Percentiles rank a stretch among this genome's conserved stretches.
These are phyloP conservation scores for Botrytis cinerea DNA, from an alignment of 2,329 filamentous ascomycete genomes.

Conservation along the genomic window DNA sequence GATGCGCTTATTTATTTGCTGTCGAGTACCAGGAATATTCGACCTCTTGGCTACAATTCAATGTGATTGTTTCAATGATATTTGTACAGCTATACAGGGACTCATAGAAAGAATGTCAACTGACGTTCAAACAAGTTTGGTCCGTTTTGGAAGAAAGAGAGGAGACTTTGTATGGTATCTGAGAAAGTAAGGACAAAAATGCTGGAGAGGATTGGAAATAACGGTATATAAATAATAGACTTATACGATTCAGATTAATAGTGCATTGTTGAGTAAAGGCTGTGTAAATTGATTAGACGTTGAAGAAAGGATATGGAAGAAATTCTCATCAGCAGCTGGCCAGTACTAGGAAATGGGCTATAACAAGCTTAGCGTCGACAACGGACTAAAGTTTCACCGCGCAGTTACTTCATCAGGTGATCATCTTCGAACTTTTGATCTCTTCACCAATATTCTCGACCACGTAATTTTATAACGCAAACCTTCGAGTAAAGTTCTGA, in stretches of 20 bases:
- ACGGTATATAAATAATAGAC: background rate
- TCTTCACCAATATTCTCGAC: background rate
- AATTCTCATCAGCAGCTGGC: background rate
- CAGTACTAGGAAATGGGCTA: background rate
- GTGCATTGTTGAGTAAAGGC: too few relatives aligned
- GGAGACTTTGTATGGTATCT: background rate
- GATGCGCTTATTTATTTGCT: background rate
- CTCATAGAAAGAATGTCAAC: background rate
- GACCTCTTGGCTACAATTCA: background rate
- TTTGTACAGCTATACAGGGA: fast-evolving
- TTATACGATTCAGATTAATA: background rate
- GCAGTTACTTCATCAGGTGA: background rate
- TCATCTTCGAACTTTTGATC: background rate
- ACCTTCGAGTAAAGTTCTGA: too few relatives aligned
- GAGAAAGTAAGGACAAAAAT: background rate
- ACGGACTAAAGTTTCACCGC: background rate
- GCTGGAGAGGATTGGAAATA: background rate
- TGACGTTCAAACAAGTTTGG: background rate
- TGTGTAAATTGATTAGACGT: background rate
- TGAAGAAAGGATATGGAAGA: background rate
- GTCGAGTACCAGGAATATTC: background rate
- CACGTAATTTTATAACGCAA: background rate
- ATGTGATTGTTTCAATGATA: background rate
- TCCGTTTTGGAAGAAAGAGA: background rate
- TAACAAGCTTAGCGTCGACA: background rate